These are phyloP conservation scores for Cronartium quercuum DNA, from an alignment of 1,284 basidiomycete genomes.

Conservation along the genomic window DNA sequence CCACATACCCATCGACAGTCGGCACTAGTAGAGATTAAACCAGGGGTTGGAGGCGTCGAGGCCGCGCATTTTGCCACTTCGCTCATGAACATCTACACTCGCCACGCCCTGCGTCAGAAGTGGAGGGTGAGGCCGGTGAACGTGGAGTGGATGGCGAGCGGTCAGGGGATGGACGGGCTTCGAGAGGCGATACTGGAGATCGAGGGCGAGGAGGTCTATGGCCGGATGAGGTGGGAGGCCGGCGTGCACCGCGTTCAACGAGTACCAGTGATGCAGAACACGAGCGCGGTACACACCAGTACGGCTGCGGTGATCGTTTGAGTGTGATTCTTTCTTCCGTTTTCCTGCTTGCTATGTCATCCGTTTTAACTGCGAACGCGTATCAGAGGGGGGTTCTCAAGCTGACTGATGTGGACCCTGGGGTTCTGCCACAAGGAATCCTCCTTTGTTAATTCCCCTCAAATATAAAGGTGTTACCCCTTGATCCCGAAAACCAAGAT, in stretches of 20 bases:
- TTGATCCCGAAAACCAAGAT: slow-evolving; percentile 53
- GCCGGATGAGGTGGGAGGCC: slow-evolving; percentile 76
- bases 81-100: slow-evolving; percentile 74
- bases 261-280: slow-evolving; percentile 79
- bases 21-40: slow-evolving; percentile 80
- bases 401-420: not conserved
- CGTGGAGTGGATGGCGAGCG: slow-evolving; percentile 50
- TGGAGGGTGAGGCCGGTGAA: slow-evolving; percentile 51
- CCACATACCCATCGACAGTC: slow-evolving; percentile 63
- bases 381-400: not conserved
- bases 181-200: slow-evolving; percentile 80
- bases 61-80: slow-evolving; percentile 74
- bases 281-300: slow-evolving; percentile 84
- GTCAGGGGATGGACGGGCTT: slow-evolving; percentile 58
- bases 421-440: not conserved
- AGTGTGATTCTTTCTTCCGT: slow-evolving; percentile 41
- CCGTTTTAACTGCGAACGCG: too few species aligned
- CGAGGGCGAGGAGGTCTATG: slow-evolving; percentile 70
- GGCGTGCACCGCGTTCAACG: slow-evolving; percentile 94
- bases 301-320: slow-evolving; percentile 79
- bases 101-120: slow-evolving; percentile 57
- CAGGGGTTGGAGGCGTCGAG: slow-evolving; percentile 88
- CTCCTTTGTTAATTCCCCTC: not conserved
- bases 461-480: slow-evolving; percentile 63
- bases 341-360: not conserved